Evolutionary conservation across 495 filamentous ascomycete species (phyloP).

Genomic region (Trichoderma virens): DNA sequence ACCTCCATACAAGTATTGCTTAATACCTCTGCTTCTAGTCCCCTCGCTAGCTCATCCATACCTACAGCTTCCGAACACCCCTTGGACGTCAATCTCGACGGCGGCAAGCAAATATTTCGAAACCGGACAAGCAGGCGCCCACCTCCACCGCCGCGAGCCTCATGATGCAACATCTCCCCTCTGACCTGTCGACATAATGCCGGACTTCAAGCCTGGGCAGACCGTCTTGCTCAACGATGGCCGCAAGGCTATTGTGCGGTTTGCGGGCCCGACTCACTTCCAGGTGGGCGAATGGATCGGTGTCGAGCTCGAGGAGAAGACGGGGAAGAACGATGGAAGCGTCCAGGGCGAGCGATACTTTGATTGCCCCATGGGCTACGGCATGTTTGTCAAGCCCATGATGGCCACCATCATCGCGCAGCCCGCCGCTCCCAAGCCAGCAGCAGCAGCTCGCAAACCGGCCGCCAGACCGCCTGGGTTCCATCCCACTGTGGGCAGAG

Average conservation of each 20-base stretch:
- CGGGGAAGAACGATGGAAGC: constrained; percentile 90
- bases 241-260: constrained; percentile 69
- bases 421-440: constrained; percentile 29
- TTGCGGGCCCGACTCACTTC: constrained; percentile 71
- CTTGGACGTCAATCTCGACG: not conserved
- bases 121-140: not conserved
- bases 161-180: constrained; percentile 8
- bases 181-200: constrained; percentile 21
- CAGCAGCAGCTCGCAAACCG: constrained; percentile 23
- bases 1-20: not conserved
- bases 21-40: not conserved
- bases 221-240: constrained; percentile 65
- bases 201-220: constrained; percentile 38
- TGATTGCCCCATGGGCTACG: constrained; percentile 66
- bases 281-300: constrained; percentile 81
- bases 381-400: constrained; percentile 79
- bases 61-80: not conserved
- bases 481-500: constrained; percentile 22
- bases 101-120: no score
- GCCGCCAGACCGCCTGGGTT: constrained; percentile 30
- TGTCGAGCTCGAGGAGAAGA: constrained; percentile 74
- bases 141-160: constrained; percentile 1
- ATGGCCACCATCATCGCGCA: constrained; percentile 54
- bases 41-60: not conserved
- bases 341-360: constrained; percentile 90